A percentile compares a stretch with the other conserved stretches of the same genome.
These are phyloP conservation scores for Citeromyces hawaiiensis DNA, from an alignment of 1,139 yeast genomes.

Conservation along the genomic window DNA sequence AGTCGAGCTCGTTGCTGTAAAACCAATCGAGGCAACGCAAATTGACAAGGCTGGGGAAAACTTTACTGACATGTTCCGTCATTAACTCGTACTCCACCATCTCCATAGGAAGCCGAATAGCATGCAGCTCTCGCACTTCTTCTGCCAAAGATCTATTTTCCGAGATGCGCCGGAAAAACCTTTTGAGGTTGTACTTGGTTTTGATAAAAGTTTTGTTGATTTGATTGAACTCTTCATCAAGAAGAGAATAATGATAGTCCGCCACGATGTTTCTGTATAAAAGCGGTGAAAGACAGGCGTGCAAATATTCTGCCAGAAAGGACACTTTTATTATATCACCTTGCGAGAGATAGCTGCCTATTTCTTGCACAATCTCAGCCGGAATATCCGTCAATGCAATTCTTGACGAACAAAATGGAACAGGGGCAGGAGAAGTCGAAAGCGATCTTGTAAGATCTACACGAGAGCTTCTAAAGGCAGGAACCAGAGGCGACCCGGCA, in stretches of 20 bases:
- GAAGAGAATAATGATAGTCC: not conserved
- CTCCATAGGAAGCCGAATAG: not conserved
- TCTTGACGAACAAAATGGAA: not conserved
- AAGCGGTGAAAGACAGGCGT: not conserved
- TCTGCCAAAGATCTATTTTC: not conserved
- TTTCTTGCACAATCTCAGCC: not conserved
- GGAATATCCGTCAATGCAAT: not conserved
- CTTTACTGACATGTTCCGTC: not conserved
- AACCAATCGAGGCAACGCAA: slow-evolving; percentile 2
- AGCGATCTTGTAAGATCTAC: not conserved
- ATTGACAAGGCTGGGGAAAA: slow-evolving; percentile 1
- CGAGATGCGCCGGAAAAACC: not conserved
- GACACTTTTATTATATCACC: not conserved
- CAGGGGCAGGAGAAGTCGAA: not conserved
- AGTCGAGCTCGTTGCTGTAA: not conserved
- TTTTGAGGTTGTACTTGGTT: not conserved
- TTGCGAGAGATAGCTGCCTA: not conserved
- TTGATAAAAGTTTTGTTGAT: not conserved
- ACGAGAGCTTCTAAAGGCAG: not conserved
- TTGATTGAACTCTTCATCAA: not conserved
- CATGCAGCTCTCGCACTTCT: not conserved
- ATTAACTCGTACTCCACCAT: not conserved
- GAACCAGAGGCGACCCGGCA: not conserved
- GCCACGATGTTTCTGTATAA: not conserved
- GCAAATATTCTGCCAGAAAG: not conserved